A percentile compares a stretch with the other conserved stretches of the same genome.
Conservation (phyloP, 1,284 basidiomycete genomes). For the Apiotrichum mycotoxinovorans region DNA sequence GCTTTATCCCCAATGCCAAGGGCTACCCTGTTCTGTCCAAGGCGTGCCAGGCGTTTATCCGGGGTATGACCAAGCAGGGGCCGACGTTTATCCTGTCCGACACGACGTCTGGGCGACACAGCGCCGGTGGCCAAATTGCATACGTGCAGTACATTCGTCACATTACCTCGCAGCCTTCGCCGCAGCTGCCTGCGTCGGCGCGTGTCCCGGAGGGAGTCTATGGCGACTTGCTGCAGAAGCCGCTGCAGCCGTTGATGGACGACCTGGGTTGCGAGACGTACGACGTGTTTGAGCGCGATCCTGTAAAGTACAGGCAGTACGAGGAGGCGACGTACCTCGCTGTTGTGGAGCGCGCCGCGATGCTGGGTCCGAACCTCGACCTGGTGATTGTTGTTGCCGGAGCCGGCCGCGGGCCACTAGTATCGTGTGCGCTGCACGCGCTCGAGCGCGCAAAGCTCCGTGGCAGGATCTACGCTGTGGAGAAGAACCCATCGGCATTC, state of each 20-base stretch:
- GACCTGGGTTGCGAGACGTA: conserved; percentile 93
- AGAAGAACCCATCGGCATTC: conserved; percentile 93
- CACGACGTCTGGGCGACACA: conserved; percentile 62
- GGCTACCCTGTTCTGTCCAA: conserved; percentile 96
- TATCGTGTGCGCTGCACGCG: conserved; percentile 79
- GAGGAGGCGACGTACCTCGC: conserved; percentile 88
- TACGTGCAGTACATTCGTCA: conserved; percentile 88
- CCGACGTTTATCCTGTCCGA: conserved; percentile 78
- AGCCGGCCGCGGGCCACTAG: conserved; percentile 90
- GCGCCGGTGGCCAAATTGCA: conserved; percentile 74
- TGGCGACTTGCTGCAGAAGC: conserved; percentile 92
- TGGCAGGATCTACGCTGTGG: conserved; percentile 78
- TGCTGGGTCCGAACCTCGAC: conserved; percentile 1
- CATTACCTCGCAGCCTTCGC: conserved; percentile 62
- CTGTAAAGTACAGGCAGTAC: conserved; percentile 92
- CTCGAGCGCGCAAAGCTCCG: conserved; percentile 65
- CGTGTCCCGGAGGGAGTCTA: conserved; percentile 81
- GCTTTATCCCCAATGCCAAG: conserved; percentile 93
- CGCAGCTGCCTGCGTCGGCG: conserved; percentile 57
- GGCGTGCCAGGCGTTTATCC: conserved; percentile 80
- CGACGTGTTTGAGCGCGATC: conserved; percentile 96
- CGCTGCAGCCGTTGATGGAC: conserved; percentile 95
- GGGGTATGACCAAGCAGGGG: conserved; percentile 77
- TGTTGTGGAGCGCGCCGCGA: conserved; percentile 62
- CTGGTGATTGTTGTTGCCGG: conserved; percentile 80